Evolutionary conservation across 1,284 basidiomycete genomes (phyloP).

Genomic region (Ganoderma lingzhi): DNA sequence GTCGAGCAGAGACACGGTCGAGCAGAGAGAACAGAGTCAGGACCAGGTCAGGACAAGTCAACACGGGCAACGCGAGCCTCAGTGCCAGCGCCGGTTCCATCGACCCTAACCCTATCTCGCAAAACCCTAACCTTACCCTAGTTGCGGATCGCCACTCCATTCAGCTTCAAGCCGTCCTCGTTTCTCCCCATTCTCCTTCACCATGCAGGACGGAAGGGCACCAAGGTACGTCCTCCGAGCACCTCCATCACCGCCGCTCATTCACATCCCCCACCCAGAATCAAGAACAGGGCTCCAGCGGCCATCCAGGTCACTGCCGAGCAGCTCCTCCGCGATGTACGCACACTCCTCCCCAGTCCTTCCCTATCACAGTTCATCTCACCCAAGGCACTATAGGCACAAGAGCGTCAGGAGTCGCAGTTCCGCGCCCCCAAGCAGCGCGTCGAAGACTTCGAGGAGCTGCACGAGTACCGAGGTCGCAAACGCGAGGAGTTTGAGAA

Average conservation of each 20-base stretch:
- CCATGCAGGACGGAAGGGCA: conserved; percentile 64
- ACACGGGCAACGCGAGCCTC: not conserved
- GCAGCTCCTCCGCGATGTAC: conserved; percentile 90
- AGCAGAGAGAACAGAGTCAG: not conserved
- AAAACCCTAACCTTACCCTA: not conserved
- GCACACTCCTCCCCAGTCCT: not conserved
- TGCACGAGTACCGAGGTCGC: conserved; percentile 93
- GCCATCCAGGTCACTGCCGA: conserved; percentile 35
- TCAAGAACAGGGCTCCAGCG: conserved; percentile 32
- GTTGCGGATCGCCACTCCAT: not conserved
- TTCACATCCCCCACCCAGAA: conserved; percentile 13
- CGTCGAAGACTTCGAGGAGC: conserved; percentile 97
- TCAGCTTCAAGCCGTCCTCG: conserved; percentile 1
- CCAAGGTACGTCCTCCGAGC: conserved; percentile 49
- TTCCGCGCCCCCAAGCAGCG: conserved; percentile 93
- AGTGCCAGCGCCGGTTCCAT: not conserved
- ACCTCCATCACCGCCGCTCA: not conserved
- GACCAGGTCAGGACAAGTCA: not conserved
- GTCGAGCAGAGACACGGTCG: not conserved
- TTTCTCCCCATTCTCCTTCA: not conserved
- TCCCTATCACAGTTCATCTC: not conserved
- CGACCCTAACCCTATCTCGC: conserved; percentile 8
- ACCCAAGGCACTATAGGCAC: conserved; percentile 62
- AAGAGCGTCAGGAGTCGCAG: conserved; percentile 95
- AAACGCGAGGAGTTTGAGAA: conserved; percentile 98